These are phyloP conservation scores for Carex littledalei DNA, from an alignment of 176 grass and related monocot genomes.

Conservation along the genomic window DNA sequence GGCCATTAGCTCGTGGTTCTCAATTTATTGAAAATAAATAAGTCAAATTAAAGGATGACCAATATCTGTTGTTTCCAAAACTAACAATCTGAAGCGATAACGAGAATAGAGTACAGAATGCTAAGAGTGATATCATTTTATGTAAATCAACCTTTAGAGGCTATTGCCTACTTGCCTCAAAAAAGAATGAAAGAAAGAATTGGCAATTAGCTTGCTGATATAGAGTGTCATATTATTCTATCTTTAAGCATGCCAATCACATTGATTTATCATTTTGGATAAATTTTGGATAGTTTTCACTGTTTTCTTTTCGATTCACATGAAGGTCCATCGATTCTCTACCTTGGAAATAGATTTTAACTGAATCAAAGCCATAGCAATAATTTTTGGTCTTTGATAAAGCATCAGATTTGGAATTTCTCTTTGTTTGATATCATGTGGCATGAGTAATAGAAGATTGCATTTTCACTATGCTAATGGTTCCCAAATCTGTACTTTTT, in stretches of 20 bases:
- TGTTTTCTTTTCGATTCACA: neutral
- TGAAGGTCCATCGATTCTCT: neutral
- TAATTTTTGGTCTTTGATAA: neutral
- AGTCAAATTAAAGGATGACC: neutral
- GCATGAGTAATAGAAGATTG: neutral
- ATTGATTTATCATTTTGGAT: neutral
- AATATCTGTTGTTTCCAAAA: neutral
- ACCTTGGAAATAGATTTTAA: neutral
- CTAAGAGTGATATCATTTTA: neutral
- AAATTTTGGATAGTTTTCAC: neutral
- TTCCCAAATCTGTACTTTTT: neutral
- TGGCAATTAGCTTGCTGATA: neutral
- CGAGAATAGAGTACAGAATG: neutral
- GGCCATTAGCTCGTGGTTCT: neutral
- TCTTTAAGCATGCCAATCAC: neutral
- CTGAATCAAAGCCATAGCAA: neutral
- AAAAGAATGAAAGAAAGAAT: neutral
- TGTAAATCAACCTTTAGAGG: neutral
- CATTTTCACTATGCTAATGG: neutral
- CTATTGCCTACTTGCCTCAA: neutral
- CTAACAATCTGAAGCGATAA: neutral
- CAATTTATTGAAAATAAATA: neutral
- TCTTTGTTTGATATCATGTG: neutral
- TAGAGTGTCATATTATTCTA: neutral
- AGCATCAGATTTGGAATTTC: constrained; percentile 10